Conservation (phyloP, 2,329 filamentous ascomycete genomes). For the Penicillium carneum region DNA sequence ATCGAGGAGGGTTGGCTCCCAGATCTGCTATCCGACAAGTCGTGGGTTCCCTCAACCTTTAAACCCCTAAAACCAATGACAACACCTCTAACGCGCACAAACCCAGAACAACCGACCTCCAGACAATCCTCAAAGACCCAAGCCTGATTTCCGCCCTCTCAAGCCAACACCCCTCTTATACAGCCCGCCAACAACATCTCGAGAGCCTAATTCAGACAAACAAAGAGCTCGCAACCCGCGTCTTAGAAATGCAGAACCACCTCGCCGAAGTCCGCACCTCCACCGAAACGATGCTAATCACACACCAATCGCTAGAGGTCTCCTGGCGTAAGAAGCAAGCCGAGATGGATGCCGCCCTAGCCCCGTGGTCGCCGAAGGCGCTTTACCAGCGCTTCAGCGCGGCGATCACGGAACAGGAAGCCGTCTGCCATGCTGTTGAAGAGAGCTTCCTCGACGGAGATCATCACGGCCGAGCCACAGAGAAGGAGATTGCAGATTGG, state of each 20-base stretch:
- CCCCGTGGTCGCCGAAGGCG: conserved; percentile 83
- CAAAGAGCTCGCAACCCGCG: conserved; percentile 66
- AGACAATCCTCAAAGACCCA: conserved; percentile 76
- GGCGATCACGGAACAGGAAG: conserved; percentile 81
- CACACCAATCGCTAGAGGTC: conserved; percentile 85
- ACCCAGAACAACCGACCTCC: conserved; percentile 61
- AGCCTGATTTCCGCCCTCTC: conserved; percentile 76
- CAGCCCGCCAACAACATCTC: conserved; percentile 70
- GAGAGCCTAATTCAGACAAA: conserved; percentile 73
- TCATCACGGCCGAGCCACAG: conserved; percentile 65
- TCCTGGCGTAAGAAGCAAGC: conserved; percentile 88
- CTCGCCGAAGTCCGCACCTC: conserved; percentile 65
- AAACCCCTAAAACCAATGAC: conserved; percentile 27
- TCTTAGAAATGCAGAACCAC: conserved; percentile 55
- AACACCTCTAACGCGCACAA: conserved; percentile 10
- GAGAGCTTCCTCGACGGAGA: conserved; percentile 85
- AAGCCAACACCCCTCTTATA: conserved; percentile 75
- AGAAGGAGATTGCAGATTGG: conserved; percentile 87
- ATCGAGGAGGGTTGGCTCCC: conserved; percentile 77
- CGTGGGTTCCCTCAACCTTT: conserved; percentile 61
- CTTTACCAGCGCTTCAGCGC: conserved; percentile 82
- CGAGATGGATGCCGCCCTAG: conserved; percentile 84
- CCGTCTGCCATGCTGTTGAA: conserved; percentile 80
- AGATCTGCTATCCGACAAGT: conserved; percentile 77
- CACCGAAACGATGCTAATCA: conserved; percentile 80